Evolutionary conservation across 2,329 filamentous ascomycete species (phyloP).

Genomic region (Penicillium sp.): DNA sequence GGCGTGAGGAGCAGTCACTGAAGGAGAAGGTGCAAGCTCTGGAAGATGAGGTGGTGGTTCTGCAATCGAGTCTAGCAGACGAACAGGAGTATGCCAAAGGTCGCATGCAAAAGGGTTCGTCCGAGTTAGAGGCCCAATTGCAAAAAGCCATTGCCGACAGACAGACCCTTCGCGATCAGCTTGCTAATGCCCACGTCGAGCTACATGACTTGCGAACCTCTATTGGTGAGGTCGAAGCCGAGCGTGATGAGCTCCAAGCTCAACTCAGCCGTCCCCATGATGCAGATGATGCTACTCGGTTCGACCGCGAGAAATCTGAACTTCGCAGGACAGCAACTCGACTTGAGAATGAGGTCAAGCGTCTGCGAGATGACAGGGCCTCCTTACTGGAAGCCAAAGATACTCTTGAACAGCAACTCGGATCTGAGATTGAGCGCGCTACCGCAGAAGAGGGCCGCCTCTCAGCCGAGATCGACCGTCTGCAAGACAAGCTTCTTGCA

Average conservation of each 20-base stretch:
- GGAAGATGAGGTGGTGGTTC: conserved; percentile 75
- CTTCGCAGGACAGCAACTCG: conserved; percentile 68
- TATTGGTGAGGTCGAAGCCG: conserved; percentile 61
- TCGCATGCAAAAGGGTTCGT: conserved; percentile 59
- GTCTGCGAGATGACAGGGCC: conserved; percentile 66
- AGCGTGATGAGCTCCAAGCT: conserved; percentile 67
- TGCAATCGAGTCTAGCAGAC: conserved; percentile 67
- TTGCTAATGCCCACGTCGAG: conserved; percentile 62
- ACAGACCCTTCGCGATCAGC: conserved; percentile 64
- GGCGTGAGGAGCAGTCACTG: conserved; percentile 64
- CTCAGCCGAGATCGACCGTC: conserved; percentile 49
- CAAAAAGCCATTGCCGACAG: conserved; percentile 62
- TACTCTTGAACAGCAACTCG: conserved; percentile 63
- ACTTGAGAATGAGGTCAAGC: conserved; percentile 67
- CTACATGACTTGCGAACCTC: conserved; percentile 61
- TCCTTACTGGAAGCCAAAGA: conserved; percentile 59
- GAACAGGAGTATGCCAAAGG: conserved; percentile 64
- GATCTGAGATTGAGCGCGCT: conserved; percentile 67
- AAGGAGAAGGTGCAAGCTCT: conserved; percentile 67
- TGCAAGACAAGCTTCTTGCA: conserved; percentile 55
- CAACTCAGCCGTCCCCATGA: conserved; percentile 60
- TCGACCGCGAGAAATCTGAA: conserved; percentile 70
- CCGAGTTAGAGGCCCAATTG: conserved; percentile 61
- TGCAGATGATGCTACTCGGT: conserved; percentile 58
- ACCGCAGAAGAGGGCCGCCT: conserved; percentile 66